Conservation (phyloP, 331 rosid species). For the Malus hybrid region DNA sequence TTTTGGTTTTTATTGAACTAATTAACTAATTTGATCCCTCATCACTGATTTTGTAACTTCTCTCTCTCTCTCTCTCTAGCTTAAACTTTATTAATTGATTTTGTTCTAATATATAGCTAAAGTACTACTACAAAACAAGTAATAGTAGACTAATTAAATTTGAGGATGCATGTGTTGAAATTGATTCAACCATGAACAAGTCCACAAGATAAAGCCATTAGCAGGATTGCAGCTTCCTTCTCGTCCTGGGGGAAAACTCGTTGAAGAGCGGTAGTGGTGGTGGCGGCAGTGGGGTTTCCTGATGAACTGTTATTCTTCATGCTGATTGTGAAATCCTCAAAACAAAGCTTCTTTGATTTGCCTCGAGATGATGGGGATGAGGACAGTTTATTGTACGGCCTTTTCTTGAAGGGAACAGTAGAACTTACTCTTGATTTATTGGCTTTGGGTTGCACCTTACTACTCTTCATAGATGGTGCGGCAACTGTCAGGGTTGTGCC, state of each 20-base stretch:
- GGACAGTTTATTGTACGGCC: slow-evolving; percentile 23
- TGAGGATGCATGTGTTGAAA: not conserved
- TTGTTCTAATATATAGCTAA: not conserved
- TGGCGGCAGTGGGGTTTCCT: not conserved
- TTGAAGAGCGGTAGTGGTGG: slow-evolving; percentile 30
- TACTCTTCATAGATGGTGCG: slow-evolving; percentile 17
- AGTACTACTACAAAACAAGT: slow-evolving; percentile 10
- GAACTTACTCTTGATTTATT: slow-evolving; percentile 28
- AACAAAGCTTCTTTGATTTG: slow-evolving; percentile 25
- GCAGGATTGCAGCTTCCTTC: slow-evolving; percentile 84
- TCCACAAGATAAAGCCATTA: slow-evolving; percentile 88
- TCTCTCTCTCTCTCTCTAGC: not conserved
- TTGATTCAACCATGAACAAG: slow-evolving; percentile 57
- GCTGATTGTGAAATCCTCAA: slow-evolving; percentile 30
- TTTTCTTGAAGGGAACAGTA: slow-evolving; percentile 43
- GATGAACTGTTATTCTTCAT: no score
- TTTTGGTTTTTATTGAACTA: not conserved
- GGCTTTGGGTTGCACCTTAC: slow-evolving; percentile 33
- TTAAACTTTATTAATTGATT: not conserved
- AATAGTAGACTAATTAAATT: not conserved
- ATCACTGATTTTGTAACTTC: not conserved
- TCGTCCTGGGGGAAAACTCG: slow-evolving; percentile 85
- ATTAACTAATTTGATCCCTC: not conserved
- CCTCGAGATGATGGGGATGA: slow-evolving; percentile 10
- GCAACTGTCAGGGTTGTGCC: slow-evolving; percentile 27